A percentile compares a stretch with the other conserved stretches of the same genome.
Evolutionary conservation across 371 early-diverging fungal genomes (phyloP).

Genomic region (Mortierella sp.): DNA sequence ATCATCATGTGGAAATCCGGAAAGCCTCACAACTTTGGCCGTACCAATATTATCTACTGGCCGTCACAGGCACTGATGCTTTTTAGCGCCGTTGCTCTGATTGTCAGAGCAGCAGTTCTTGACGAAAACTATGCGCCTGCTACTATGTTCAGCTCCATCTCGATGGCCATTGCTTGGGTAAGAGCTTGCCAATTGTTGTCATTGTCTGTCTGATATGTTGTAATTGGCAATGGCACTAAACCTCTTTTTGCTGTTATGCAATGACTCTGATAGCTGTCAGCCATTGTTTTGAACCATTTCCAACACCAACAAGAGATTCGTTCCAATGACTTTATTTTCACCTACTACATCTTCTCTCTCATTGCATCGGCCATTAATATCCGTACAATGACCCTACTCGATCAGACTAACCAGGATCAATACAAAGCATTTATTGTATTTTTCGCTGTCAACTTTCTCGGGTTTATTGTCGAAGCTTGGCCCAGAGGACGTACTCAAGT

Average conservation of each 20-base stretch:
- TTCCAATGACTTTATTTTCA: constrained; percentile 42
- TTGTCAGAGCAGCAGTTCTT: constrained; percentile 46
- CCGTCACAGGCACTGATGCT: constrained; percentile 52
- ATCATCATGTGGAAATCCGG: constrained; percentile 35
- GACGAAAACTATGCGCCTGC: constrained; percentile 40
- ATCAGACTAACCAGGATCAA: constrained; percentile 34
- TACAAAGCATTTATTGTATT: constrained; percentile 46
- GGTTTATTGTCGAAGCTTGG: constrained; percentile 44
- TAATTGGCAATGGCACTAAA: background rate
- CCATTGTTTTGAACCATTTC: constrained; percentile 34
- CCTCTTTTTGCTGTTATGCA: background rate
- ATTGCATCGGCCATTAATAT: constrained; percentile 52
- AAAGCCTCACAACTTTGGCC: constrained; percentile 50
- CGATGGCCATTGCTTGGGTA: constrained; percentile 51
- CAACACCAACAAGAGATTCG: constrained; percentile 48
- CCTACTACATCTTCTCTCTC: constrained; percentile 31
- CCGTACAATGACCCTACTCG: constrained; percentile 46
- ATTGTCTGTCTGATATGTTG: too few relatives aligned
- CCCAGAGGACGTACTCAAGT: constrained; percentile 43
- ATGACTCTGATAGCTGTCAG: constrained; percentile 16
- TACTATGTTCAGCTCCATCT: constrained; percentile 46
- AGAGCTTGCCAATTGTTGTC: background rate
- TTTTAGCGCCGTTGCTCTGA: constrained; percentile 33
- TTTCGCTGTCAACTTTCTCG: constrained; percentile 41
- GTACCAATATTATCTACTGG: constrained; percentile 55